phyloP scores from a whole-genome alignment of 2,329 filamentous ascomycete genomes.

The Colletotrichum sp. region DNA sequence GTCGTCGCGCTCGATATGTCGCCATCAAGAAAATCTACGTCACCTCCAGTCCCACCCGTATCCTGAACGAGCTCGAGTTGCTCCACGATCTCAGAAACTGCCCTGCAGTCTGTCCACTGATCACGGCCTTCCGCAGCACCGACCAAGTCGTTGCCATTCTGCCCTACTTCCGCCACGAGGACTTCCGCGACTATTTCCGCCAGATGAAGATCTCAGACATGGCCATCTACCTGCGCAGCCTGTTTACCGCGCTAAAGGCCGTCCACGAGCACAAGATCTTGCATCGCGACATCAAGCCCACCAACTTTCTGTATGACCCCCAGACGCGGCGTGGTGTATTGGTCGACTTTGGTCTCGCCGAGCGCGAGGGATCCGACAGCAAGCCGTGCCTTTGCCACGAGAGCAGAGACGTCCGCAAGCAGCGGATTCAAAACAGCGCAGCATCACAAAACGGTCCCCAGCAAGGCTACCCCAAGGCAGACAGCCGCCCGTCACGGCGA shows the following conservation, averaged over 20 bases:
- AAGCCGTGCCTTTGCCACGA: constrained; percentile 86
- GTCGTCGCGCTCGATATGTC: constrained; percentile 71
- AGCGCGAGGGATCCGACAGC: constrained; percentile 77
- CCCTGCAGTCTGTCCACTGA: constrained; percentile 87
- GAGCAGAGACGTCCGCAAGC: constrained; percentile 63
- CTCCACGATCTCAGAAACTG: constrained; percentile 86
- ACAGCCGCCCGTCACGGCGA: constrained; percentile 84
- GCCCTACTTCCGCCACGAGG: constrained; percentile 93
- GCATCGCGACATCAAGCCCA: constrained; percentile 96
- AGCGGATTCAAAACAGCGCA: constrained; percentile 62
- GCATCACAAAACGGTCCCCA: constrained; percentile 59
- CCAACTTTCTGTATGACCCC: constrained; percentile 94
- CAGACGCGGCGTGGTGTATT: constrained; percentile 82
- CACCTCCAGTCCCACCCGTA: constrained; percentile 90
- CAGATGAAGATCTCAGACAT: constrained; percentile 88
- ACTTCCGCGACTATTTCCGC: constrained; percentile 94
- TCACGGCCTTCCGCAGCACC: constrained; percentile 93
- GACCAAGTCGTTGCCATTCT: constrained; percentile 96
- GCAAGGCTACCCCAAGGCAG: constrained; percentile 83
- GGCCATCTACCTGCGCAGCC: constrained; percentile 84
- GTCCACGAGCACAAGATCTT: constrained; percentile 87
- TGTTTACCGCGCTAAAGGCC: constrained; percentile 83
- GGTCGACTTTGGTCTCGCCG: constrained; percentile 98
- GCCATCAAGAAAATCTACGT: constrained; percentile 99
- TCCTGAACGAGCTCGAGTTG: constrained; percentile 94